Base-by-base conservation (phyloP, 2,329 filamentous ascomycete genomes). In the Alternaria sp. region DNA sequence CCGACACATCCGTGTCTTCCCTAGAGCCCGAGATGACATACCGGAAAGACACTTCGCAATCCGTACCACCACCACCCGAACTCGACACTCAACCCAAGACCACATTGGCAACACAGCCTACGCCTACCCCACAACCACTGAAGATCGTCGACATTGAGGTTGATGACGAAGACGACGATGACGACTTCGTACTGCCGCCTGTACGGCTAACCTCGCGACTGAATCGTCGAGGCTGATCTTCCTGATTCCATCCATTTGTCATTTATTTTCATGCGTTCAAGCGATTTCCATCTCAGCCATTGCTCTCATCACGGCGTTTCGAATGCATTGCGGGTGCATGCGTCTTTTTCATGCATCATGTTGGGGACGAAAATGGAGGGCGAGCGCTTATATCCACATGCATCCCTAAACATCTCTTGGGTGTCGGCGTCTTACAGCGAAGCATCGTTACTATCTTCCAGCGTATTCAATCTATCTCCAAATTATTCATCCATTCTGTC, bases 151-250 rank as follows among this genome's bases (percentile, higher is more conserved):
- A 73, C 21, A 80, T 80, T 17, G 78, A 80, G 61, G 72, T 80
- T 17, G 79, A 80, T 57, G 76, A 79, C 28, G 72, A 79, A 13
- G 69, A 74, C 7, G 74, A 77, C 5, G 76, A 78, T 12, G 56
- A 63, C 5, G 70, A 75, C 25, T 79, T 79, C 46, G 71, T 76
- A n/a, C 73, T 80, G 73, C 77, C 78, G 11, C 76, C 78, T 23
- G 69, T 80, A 17, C 73, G 78, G 30, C 61, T 80, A 44, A 80
- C 76, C 10, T 79, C 78, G 12, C 75, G 76, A 12, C 67, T 68
- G 47, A 61, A 61, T 43, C 58, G 61, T 21, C 62, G 62, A 32
- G 72, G 61, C 57, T 68, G 43, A 57, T 3, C 15, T 40, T 45
- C 49, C 50, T 21, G 12, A 53, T 51, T 43, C 55, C 17, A 52